Evolutionary conservation across 208 protist species (phyloP).

Genomic region (Vickermania ingenoplastis): DNA sequence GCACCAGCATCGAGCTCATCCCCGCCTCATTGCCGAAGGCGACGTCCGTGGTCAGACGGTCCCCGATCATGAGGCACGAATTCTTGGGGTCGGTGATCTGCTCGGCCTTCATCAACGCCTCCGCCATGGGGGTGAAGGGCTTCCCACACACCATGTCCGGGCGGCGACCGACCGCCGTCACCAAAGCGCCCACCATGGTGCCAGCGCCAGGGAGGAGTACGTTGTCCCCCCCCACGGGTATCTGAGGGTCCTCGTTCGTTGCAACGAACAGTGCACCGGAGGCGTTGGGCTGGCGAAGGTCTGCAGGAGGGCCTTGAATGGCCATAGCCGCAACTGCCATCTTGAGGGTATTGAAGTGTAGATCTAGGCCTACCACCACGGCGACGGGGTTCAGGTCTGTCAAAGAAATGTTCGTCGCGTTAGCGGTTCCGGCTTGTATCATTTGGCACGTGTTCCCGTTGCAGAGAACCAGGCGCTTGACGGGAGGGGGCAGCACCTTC

Average conservation of each 20-base stretch:
- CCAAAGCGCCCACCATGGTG: conserved; percentile 26
- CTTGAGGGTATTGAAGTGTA: conserved; percentile 59
- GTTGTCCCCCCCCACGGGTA: conserved; percentile 25
- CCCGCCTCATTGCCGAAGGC: conserved; percentile 57
- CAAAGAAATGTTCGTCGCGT: conserved; percentile 29
- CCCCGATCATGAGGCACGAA: conserved; percentile 66
- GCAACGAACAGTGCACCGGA: conserved; percentile 34
- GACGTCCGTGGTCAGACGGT: conserved; percentile 69
- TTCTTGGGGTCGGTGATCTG: conserved; percentile 24
- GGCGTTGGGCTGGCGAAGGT: not conserved
- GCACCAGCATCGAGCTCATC: conserved; percentile 55
- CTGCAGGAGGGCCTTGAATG: conserved; percentile 21
- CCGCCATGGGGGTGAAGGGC: conserved; percentile 43
- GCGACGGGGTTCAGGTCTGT: conserved; percentile 40
- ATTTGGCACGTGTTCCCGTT: conserved; percentile 16
- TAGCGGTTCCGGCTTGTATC: conserved; percentile 10
- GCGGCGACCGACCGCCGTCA: conserved; percentile 13
- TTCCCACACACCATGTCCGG: conserved; percentile 65
- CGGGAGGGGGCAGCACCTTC: conserved; percentile 28
- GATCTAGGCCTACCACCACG: conserved; percentile 52
- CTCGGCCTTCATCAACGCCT: conserved; percentile 40
- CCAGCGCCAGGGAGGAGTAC: conserved; percentile 52
- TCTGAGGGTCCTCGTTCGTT: conserved; percentile 68
- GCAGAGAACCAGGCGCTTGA: conserved; percentile 26
- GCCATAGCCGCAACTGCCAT: conserved; percentile 34